Evolutionary conservation across 495 filamentous ascomycete species (phyloP).

Genomic region (Neurospora tetrasperma): DNA sequence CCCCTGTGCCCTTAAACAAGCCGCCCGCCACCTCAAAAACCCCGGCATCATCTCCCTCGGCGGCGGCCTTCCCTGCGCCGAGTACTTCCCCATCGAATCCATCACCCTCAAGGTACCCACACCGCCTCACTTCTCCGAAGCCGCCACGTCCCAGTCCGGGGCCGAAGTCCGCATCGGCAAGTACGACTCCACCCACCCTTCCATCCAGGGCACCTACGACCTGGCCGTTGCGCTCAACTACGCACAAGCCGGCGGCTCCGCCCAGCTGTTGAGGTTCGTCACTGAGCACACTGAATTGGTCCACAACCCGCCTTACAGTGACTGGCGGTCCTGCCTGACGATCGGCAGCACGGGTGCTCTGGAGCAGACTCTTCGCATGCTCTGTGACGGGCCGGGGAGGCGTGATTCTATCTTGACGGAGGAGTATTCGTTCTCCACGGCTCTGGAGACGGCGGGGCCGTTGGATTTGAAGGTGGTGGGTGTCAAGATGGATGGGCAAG

Average conservation of each 20-base stretch:
- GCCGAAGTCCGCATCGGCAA: constrained; percentile 59
- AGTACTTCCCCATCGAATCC: constrained; percentile 65
- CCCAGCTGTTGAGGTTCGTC: constrained; percentile 77
- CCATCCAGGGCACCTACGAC: constrained; percentile 41
- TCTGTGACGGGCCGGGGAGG: constrained; percentile 49
- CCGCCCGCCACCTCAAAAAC: constrained; percentile 58
- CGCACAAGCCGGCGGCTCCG: constrained; percentile 71
- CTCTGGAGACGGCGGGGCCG: constrained; percentile 70
- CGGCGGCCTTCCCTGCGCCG: constrained; percentile 77
- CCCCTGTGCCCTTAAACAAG: constrained; percentile 63
- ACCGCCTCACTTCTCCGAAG: constrained; percentile 55
- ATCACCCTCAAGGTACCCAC: constrained; percentile 26
- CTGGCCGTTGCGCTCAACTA: constrained; percentile 83
- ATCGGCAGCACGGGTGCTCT: constrained; percentile 69
- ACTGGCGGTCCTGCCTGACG: constrained; percentile 71
- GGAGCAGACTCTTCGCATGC: constrained; percentile 68
- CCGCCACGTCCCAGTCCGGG: constrained; percentile 45
- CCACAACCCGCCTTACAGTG: constrained; percentile 63
- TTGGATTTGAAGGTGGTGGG: constrained; percentile 64
- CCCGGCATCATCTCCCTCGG: constrained; percentile 79
- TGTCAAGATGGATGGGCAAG: constrained; percentile 69
- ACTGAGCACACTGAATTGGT: constrained; percentile 88
- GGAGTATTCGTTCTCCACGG: constrained; percentile 76
- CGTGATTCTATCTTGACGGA: constrained; percentile 70
- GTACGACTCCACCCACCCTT: constrained; percentile 56